phyloP scores from a whole-genome alignment of 2,329 filamentous ascomycete genomes.

The Didymosphaeria variabile region DNA sequence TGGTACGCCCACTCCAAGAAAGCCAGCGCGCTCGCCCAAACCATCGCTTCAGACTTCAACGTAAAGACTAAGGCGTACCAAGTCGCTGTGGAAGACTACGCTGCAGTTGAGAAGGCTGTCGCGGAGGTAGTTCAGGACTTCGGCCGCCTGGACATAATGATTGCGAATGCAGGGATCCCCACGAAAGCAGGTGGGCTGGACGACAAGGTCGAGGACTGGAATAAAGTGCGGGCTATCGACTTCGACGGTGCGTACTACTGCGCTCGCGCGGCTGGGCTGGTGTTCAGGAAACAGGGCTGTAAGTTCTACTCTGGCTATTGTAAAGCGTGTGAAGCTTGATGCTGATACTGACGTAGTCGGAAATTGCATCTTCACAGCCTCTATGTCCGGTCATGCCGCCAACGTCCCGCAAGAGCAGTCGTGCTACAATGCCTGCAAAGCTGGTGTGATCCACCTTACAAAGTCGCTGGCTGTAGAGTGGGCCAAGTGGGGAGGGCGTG shows the following conservation, averaged over 20 bases:
- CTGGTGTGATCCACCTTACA: constrained; percentile 78
- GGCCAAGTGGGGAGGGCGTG: constrained; percentile 79
- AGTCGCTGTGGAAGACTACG: constrained; percentile 15
- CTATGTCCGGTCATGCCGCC: constrained; percentile 61
- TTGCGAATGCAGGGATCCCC: constrained; percentile 82
- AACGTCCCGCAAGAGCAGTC: constrained; percentile 75
- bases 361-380: constrained; percentile 74
- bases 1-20: constrained; percentile 61
- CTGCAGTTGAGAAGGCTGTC: constrained; percentile 74
- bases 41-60: constrained; percentile 67
- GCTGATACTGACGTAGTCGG: constrained; percentile 67
- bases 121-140: constrained; percentile 71
- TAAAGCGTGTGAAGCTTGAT: constrained; percentile 41
- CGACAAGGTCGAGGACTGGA: constrained; percentile 65
- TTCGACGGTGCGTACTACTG: constrained; percentile 74
- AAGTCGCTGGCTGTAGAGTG: constrained; percentile 83
- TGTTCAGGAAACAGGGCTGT: constrained; percentile 18
- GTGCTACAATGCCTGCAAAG: constrained; percentile 86
- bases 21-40: constrained; percentile 55
- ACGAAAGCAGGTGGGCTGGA: constrained; percentile 15
- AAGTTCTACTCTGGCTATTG: constrained; percentile 72
- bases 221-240: constrained; percentile 48
- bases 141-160: constrained; percentile 76
- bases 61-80: constrained; percentile 16
- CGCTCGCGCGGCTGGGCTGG: constrained; percentile 53